phyloP scores from a whole-genome alignment of 441 rosid genomes.

The Populus trichocarpa region DNA sequence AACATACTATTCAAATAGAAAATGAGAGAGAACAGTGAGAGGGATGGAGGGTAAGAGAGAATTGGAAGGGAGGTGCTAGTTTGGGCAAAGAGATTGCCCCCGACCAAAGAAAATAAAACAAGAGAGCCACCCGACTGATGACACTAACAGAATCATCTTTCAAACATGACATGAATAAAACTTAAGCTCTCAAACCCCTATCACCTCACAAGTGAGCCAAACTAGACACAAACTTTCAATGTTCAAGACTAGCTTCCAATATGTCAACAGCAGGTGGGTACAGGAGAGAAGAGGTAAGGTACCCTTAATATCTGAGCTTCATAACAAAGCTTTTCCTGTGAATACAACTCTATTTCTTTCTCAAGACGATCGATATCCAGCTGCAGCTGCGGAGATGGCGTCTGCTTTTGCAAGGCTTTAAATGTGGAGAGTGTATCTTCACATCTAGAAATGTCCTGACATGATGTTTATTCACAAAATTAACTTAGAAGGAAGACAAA shows the following conservation, averaged over 20 bases:
- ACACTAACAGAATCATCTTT: neutral
- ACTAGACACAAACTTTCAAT: neutral
- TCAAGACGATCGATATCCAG: conserved; percentile 69
- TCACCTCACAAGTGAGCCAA: neutral
- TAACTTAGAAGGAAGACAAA: neutral
- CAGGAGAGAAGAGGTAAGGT: conserved; percentile 19
- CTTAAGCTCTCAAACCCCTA: neutral
- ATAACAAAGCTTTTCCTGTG: conserved; percentile 89
- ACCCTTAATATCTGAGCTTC: conserved; percentile 97
- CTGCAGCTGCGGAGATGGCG: conserved; percentile 65
- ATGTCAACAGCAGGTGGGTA: neutral
- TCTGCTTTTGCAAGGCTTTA: conserved; percentile 67
- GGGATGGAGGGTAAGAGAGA: neutral
- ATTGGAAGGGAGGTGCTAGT: neutral
- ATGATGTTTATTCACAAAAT: neutral
- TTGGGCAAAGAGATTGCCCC: neutral
- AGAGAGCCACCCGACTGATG: neutral
- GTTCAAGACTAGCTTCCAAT: neutral
- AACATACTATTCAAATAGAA: neutral
- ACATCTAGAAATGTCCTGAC: conserved; percentile 81
- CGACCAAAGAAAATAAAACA: neutral
- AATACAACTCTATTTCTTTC: conserved; percentile 70
- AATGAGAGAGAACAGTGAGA: neutral
- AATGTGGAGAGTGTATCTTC: conserved; percentile 73
- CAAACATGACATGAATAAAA: neutral